These are phyloP conservation scores for Nothomitra cinnamomea DNA, from an alignment of 2,329 filamentous ascomycete genomes.

Conservation along the genomic window DNA sequence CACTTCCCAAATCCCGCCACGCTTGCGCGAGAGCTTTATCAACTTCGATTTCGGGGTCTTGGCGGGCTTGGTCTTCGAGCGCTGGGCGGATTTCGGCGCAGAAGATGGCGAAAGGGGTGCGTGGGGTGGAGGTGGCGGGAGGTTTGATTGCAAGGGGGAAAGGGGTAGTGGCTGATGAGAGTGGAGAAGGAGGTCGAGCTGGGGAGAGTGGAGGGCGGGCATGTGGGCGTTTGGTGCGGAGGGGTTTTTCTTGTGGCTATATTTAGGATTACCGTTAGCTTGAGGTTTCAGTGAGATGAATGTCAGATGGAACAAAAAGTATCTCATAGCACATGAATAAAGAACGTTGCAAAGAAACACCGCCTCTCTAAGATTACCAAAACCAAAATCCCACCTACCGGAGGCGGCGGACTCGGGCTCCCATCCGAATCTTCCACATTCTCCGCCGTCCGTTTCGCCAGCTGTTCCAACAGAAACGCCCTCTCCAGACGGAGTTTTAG, in stretches of 20 bases:
- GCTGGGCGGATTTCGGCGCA: neutral
- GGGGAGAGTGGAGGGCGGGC: conserved; percentile 33
- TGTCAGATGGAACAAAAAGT: conserved; percentile 8
- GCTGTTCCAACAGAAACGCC: conserved; percentile 55
- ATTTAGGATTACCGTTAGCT: conserved; percentile 10
- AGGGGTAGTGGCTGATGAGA: conserved; percentile 8
- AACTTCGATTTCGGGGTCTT: neutral
- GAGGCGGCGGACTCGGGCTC: conserved; percentile 63
- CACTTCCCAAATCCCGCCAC: neutral
- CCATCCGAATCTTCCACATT: conserved; percentile 65
- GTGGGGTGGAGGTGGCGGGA: neutral
- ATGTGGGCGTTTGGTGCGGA: conserved; percentile 51
- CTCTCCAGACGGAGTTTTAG: conserved; percentile 84
- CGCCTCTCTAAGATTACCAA: neutral
- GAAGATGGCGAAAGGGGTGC: neutral
- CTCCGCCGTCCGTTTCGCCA: conserved; percentile 55
- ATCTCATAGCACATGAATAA: conserved; percentile 7
- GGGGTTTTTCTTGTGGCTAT: conserved; percentile 57
- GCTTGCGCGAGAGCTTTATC: neutral
- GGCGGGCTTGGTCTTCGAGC: no score
- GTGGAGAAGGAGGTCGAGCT: conserved; percentile 6
- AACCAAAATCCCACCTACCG: conserved; percentile 30
- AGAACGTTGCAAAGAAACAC: conserved; percentile 5
- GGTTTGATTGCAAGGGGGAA: neutral
- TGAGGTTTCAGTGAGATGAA: conserved; percentile 10